Evolutionary conservation across 352 stramenopile genomes (phyloP).

Genomic region (Phytophthora podocarpi): DNA sequence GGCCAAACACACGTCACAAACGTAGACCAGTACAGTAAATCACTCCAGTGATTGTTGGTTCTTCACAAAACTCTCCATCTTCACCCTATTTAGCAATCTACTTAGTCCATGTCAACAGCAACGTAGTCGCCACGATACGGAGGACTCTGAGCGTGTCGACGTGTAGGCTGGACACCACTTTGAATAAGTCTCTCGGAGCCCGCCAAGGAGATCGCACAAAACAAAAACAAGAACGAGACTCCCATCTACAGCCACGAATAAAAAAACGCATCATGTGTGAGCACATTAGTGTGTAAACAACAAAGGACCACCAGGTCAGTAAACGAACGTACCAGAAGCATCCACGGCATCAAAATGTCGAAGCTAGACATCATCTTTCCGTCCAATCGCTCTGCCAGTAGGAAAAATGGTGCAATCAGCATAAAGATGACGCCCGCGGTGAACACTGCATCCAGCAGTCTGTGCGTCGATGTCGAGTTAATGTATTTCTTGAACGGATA

Average conservation of each 20-base stretch:
- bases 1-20: no score
- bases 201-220: conserved; percentile 68
- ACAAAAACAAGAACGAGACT: conserved; percentile 65
- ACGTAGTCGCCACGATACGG: conserved; percentile 58
- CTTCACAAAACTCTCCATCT: no score
- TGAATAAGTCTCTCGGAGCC: conserved; percentile 43
- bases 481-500: conserved; percentile 60
- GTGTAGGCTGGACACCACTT: conserved; percentile 34
- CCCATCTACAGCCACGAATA: conserved; percentile 45
- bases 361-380: conserved; percentile 68
- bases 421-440: conserved; percentile 49
- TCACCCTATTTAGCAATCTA: neutral
- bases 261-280: conserved; percentile 6
- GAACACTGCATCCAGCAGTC: conserved; percentile 51
- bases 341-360: conserved; percentile 76
- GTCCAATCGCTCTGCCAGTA: conserved; percentile 65
- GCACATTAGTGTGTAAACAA: neutral
- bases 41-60: no score
- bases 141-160: conserved; percentile 35
- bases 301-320: neutral
- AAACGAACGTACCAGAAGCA: conserved; percentile 64
- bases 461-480: conserved; percentile 41
- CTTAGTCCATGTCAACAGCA: conserved; percentile 53
- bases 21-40: no score
- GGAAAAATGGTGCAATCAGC: conserved; percentile 71